A percentile compares a stretch with the other conserved stretches of the same genome.
Conservation (phyloP, 106 monocot genomes). For the Hemerocallis citrina region DNA sequence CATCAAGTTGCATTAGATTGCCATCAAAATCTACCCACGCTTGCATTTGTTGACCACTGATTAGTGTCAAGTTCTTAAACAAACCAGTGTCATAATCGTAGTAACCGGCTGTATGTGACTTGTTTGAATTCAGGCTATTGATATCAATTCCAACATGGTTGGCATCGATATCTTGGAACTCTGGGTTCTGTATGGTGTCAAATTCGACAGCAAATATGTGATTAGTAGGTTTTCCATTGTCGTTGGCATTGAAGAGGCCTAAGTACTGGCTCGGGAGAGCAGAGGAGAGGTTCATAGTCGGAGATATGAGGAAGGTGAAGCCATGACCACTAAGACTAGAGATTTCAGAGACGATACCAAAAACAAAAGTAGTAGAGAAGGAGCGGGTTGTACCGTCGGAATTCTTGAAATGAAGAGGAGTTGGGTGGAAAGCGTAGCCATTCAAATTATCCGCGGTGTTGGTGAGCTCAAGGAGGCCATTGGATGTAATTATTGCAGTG, state of each 20-base stretch:
- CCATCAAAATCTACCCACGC: slow-evolving; percentile 39
- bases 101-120: slow-evolving; percentile 1
- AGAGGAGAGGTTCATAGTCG: not conserved
- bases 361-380: slow-evolving; percentile 15
- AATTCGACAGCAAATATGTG: slow-evolving; percentile 54
- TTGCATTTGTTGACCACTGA: slow-evolving; percentile 22
- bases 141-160: slow-evolving; percentile 21
- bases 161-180: slow-evolving; percentile 18
- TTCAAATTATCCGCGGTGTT: slow-evolving; percentile 7
- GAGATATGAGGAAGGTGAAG: slow-evolving; percentile 4
- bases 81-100: not conserved
- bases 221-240: slow-evolving; percentile 12
- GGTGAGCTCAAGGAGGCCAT: slow-evolving; percentile 14
- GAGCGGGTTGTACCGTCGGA: not conserved
- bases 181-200: slow-evolving; percentile 49
- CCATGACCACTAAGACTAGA: slow-evolving; percentile 1
- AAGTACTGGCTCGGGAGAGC: slow-evolving; percentile 6
- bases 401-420: slow-evolving; percentile 15
- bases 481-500: not conserved
- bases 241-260: slow-evolving; percentile 7
- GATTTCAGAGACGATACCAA: slow-evolving; percentile 3
- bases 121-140: not conserved
- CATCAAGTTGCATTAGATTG: slow-evolving; percentile 10
- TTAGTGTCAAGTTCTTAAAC: slow-evolving; percentile 14
- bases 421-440: slow-evolving; percentile 15